phyloP scores from a whole-genome alignment of 1,284 basidiomycete species.

The Xerocomus nothofagi region DNA sequence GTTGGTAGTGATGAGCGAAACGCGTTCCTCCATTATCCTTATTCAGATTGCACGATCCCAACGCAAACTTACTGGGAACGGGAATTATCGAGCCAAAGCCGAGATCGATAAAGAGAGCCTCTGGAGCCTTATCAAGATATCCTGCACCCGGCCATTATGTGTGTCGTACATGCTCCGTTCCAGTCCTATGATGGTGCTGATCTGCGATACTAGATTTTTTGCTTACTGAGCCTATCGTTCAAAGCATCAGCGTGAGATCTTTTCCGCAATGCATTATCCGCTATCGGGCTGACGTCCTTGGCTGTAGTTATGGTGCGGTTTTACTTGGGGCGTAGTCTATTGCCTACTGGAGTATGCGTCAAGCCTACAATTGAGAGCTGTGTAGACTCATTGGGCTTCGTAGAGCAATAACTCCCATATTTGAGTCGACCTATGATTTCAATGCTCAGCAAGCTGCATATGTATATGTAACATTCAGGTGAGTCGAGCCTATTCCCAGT shows the following conservation, averaged over 20 bases:
- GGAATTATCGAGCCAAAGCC: conserved; percentile 57
- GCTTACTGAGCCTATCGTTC: conserved; percentile 74
- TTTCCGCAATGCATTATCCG: not conserved
- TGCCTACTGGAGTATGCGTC: conserved; percentile 59
- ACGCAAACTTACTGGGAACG: conserved; percentile 62
- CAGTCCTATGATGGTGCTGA: conserved; percentile 2
- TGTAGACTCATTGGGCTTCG: not conserved
- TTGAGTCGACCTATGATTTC: conserved; percentile 64
- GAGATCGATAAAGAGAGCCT: conserved; percentile 64
- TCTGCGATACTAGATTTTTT: conserved; percentile 48
- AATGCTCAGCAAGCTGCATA: conserved; percentile 62
- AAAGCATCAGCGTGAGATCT: conserved; percentile 62
- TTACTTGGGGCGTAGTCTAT: conserved; percentile 78
- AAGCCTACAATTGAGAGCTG: not conserved
- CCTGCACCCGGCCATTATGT: conserved; percentile 71
- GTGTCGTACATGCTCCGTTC: conserved; percentile 29
- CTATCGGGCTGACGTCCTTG: not conserved
- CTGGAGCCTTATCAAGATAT: conserved; percentile 57
- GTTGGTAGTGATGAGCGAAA: conserved; percentile 58
- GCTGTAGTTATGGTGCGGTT: conserved; percentile 68
- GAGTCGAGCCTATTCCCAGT: conserved; percentile 26
- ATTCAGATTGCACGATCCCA: conserved; percentile 56
- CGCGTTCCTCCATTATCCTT: conserved; percentile 62
- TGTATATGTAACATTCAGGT: conserved; percentile 62
- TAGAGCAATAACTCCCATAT: conserved; percentile 64